Base-by-base conservation (phyloP, 1,284 basidiomycete genomes). In the Ustilago hordei region DNA sequence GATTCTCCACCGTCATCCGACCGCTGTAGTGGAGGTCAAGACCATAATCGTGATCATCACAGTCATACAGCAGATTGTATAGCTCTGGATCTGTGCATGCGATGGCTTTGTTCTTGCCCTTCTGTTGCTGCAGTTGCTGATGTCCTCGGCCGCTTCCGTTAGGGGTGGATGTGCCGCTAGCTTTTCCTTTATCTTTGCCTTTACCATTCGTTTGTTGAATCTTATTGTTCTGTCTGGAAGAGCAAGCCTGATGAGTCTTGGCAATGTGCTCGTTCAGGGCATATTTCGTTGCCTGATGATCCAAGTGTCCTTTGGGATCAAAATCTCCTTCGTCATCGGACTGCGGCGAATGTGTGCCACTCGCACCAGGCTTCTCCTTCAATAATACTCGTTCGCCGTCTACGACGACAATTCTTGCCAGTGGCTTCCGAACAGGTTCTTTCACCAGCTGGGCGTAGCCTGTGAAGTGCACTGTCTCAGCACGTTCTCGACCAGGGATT, bases 301-400 rank as follows among this genome's bases (percentile, higher is more conserved):
- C 36, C 2, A 60, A 35, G 13, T 38, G 54, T 5, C 23, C 19
- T 23, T 68, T 45, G 28, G 58, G 54, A 8, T 58, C 60, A 12
- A 38, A n/a, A 0, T 35, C 55, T 13, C 28, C 50, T 36, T 68
- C 66, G 15, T 55, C 50, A 13, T 68, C 66, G 11, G 66, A 68
- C 66, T 60, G 59, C 2, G 35, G 35, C 34, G 50, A 45, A 4
- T 48, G 34, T 2, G 34, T 47, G 5, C 31, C 34, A 11, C 15
- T 35, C 17, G 5, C 17, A 32, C 31, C 41, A 4, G 38, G 48
- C n/a, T 19, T 60, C 23, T 67, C 60, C 12, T 50, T 12, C 39
- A 68, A 15, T 28, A 68, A 55, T 28, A 68, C 60, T 9, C 55
- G 53, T 35, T 68, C 66, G 17, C 66, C 66, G 43, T 68, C 66